Conservation (phyloP, 2,329 filamentous ascomycete genomes). For the Colletotrichum sp. region DNA sequence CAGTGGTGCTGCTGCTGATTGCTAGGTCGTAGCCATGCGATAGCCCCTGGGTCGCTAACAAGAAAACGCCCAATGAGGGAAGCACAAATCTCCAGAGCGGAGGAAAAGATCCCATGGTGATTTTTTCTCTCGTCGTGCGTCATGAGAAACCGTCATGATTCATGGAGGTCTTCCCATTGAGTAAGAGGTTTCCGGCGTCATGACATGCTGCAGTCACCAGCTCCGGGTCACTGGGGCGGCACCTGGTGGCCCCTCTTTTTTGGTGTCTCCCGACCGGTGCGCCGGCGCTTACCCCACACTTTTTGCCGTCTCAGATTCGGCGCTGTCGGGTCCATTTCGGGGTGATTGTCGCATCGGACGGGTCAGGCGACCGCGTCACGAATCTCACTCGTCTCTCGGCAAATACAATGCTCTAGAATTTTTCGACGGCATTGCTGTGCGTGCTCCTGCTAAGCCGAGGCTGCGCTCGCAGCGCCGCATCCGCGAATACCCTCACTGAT, state of each 20-base stretch:
- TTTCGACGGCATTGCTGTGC: background rate
- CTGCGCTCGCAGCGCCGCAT: background rate
- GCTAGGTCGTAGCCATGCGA: background rate
- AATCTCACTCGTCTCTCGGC: background rate
- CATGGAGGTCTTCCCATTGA: background rate
- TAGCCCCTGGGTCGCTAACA: background rate
- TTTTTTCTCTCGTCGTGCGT: background rate
- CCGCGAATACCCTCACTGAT: background rate
- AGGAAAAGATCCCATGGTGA: background rate
- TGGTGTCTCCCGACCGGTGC: background rate
- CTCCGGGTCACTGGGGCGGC: conserved; percentile 14
- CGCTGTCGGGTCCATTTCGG: conserved; percentile 6
- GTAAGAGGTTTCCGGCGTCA: background rate
- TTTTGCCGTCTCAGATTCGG: background rate
- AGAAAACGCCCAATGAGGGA: background rate
- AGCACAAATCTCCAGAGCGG: background rate
- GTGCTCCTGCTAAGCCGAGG: background rate
- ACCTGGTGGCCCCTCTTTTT: background rate
- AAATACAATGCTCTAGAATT: background rate
- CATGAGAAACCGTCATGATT: conserved; percentile 4
- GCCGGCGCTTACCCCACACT: conserved; percentile 18
- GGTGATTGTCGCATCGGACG: background rate
- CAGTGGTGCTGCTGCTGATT: background rate
- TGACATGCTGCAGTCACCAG: conserved; percentile 8
- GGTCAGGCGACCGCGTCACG: conserved; percentile 15